Evolutionary conservation across 257 asterid species (phyloP).

Genomic region (Solanum gandarillasii): DNA sequence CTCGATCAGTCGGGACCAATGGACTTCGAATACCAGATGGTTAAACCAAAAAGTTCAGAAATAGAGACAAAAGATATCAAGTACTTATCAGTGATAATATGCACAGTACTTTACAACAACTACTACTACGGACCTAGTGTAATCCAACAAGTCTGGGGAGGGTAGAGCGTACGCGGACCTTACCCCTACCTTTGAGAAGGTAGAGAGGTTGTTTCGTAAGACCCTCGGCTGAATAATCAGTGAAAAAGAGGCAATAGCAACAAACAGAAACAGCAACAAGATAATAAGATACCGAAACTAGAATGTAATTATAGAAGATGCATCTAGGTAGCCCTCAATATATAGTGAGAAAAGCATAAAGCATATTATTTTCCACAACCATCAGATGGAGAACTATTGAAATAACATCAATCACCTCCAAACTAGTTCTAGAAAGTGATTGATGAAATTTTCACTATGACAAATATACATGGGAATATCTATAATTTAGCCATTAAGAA

Average conservation of each 20-base stretch:
- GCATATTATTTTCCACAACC: background rate
- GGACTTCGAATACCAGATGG: background rate
- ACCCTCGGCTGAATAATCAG: background rate
- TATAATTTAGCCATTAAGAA: constrained; percentile 7
- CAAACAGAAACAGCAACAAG: background rate
- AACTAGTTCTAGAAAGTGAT: background rate
- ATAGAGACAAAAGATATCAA: background rate
- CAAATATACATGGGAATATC: constrained; percentile 30
- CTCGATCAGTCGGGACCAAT: background rate
- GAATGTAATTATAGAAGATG: background rate
- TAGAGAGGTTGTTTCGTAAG: background rate
- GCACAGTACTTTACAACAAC: background rate
- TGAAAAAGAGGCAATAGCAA: background rate
- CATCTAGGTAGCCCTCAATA: background rate
- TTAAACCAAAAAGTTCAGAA: background rate
- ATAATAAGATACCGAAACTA: background rate
- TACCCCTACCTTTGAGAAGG: background rate
- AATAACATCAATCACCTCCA: background rate
- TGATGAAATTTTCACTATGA: constrained; percentile 8
- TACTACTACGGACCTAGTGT: background rate
- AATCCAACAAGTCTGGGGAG: background rate
- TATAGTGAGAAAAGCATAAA: background rate
- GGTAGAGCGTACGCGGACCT: background rate
- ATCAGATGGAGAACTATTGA: background rate
- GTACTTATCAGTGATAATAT: background rate